Evolutionary conservation across 179 eudicot species (phyloP).

Genomic region (Gypsophila paniculata): DNA sequence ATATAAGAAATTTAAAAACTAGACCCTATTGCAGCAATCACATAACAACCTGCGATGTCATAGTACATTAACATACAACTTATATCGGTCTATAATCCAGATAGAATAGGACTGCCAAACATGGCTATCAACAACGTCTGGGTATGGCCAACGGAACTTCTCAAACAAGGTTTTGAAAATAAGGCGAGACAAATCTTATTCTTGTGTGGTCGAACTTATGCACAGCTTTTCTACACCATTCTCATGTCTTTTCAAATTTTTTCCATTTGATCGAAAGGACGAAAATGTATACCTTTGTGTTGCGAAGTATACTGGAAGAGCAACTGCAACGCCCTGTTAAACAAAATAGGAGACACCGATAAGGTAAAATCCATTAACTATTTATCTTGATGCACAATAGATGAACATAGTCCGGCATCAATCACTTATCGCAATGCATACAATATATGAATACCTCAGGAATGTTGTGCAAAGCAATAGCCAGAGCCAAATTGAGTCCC

Average conservation of each 20-base stretch:
- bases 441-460: constrained; percentile 57
- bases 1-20: not conserved
- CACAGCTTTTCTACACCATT: not conserved
- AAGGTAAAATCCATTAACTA: constrained; percentile 13
- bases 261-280: not conserved
- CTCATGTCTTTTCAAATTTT: not conserved
- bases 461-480: constrained; percentile 95
- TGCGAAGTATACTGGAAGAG: constrained; percentile 95
- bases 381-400: not conserved
- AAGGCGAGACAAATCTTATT: not conserved
- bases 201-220: not conserved
- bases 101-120: not conserved
- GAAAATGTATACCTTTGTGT: constrained; percentile 57
- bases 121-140: not conserved
- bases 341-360: constrained; percentile 2
- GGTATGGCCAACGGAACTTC: not conserved
- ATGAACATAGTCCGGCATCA: not conserved
- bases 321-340: constrained; percentile 92
- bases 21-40: constrained; percentile 3
- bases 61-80: constrained; percentile 12
- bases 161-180: not conserved
- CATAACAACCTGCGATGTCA: not conserved
- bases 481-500: constrained; percentile 84
- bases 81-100: not conserved
- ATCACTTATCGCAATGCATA: not conserved